phyloP scores from a whole-genome alignment of 768 basidiomycete genomes.

The Lepiota venenata region DNA sequence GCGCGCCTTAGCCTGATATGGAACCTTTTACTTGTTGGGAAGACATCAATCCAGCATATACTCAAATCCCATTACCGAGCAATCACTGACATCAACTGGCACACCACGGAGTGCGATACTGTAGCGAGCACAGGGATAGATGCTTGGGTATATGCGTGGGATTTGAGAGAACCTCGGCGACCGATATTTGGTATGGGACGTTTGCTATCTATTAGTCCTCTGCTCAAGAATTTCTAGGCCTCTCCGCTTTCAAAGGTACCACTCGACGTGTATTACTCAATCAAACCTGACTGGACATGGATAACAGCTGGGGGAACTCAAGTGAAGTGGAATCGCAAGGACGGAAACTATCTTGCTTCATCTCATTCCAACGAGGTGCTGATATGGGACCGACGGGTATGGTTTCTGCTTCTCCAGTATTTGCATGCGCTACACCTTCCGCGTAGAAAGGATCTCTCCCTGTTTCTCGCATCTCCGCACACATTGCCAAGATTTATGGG shows the following conservation, averaged over 20 bases:
- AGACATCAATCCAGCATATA: slow-evolving; percentile 81
- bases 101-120: slow-evolving; percentile 76
- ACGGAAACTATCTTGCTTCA: slow-evolving; percentile 85
- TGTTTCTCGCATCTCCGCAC: slow-evolving; percentile 69
- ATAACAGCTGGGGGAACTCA: slow-evolving; percentile 80
- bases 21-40: slow-evolving; percentile 77
- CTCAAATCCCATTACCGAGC: slow-evolving; percentile 90
- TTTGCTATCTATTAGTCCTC: slow-evolving; percentile 24
- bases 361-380: slow-evolving; percentile 84
- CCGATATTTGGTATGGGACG: slow-evolving; percentile 73
- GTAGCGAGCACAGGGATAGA: slow-evolving; percentile 93
- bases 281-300: not conserved
- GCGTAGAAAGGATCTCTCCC: slow-evolving; percentile 88
- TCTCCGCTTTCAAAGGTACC: slow-evolving; percentile 44
- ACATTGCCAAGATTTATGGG: slow-evolving; percentile 92
- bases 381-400: slow-evolving; percentile 92
- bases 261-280: not conserved
- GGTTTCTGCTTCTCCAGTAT: not conserved
- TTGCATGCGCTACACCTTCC: not conserved
- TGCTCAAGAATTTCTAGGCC: slow-evolving; percentile 17
- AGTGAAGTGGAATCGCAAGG: slow-evolving; percentile 94
- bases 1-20: slow-evolving; percentile 68
- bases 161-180: slow-evolving; percentile 66
- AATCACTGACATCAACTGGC: slow-evolving; percentile 99
- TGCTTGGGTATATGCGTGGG: slow-evolving; percentile 95